Evolutionary conservation across 2,329 filamentous ascomycete genomes (phyloP).

Genomic region (Penicillium sp.): DNA sequence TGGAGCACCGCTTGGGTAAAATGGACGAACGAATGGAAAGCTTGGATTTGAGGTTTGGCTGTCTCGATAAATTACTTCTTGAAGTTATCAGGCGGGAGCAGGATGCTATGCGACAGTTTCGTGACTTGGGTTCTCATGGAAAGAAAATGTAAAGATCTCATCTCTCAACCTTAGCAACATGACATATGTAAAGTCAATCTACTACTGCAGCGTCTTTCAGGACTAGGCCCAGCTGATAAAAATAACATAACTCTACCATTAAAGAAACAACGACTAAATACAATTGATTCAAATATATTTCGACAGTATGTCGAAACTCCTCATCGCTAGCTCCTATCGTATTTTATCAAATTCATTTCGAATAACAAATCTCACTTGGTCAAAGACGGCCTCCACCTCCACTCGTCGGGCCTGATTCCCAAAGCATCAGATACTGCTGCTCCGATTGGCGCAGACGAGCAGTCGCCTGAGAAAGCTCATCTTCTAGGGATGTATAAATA

Average conservation of each 20-base stretch:
- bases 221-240: background rate
- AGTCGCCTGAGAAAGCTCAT: constrained; percentile 6
- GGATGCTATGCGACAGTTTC: background rate
- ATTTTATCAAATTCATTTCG: background rate
- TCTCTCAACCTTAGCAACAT: background rate
- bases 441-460: constrained; percentile 7
- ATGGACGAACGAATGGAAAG: background rate
- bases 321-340: background rate
- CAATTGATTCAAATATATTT: background rate
- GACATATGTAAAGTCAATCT: background rate
- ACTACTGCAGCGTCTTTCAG: background rate
- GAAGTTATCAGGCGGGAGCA: background rate
- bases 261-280: background rate
- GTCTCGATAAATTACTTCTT: background rate
- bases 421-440: constrained; percentile 8
- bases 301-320: background rate
- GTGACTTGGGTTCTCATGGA: background rate
- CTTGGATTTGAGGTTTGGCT: background rate
- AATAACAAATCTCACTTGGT: background rate
- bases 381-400: background rate
- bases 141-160: background rate
- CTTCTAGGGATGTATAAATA: constrained; percentile 12
- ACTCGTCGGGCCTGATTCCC: background rate
- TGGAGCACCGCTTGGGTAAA: background rate
- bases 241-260: background rate